Percentiles rank a stretch among this genome's conserved stretches.
These are phyloP conservation scores for Cladophialophora bantiana DNA, from an alignment of 2,329 filamentous ascomycete species.

Conservation along the genomic window DNA sequence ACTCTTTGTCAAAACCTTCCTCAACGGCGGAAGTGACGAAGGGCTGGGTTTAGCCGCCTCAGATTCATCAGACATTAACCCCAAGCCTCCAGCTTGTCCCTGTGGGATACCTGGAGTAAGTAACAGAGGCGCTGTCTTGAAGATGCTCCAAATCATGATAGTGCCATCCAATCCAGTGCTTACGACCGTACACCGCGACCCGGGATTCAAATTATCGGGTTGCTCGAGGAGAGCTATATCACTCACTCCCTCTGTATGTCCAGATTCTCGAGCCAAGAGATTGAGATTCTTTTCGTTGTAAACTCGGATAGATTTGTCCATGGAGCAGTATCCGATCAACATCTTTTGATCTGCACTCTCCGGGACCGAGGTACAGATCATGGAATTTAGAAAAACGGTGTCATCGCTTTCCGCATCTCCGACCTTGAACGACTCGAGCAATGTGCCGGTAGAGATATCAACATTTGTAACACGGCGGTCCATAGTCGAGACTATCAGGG, in stretches of 20 bases:
- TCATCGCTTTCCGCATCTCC: slow-evolving; percentile 81
- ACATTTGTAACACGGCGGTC: slow-evolving; percentile 67
- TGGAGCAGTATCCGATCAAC: slow-evolving; percentile 87
- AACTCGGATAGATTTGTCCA: slow-evolving; percentile 91
- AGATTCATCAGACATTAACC: slow-evolving; percentile 44
- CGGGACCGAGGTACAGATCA: slow-evolving; percentile 66
- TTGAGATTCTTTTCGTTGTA: slow-evolving; percentile 80
- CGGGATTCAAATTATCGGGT: slow-evolving; percentile 58
- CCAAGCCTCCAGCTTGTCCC: slow-evolving; percentile 41
- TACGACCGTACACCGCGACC: slow-evolving; percentile 60
- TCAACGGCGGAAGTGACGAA: slow-evolving; percentile 73
- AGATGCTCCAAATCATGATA: slow-evolving; percentile 76
- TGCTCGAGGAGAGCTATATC: slow-evolving; percentile 75
- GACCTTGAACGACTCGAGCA: slow-evolving; percentile 78
- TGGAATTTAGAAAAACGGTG: slow-evolving; percentile 79
- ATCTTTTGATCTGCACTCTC: slow-evolving; percentile 56
- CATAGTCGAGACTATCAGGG: slow-evolving; percentile 66
- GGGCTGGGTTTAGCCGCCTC: slow-evolving; percentile 57
- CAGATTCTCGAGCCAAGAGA: slow-evolving; percentile 88
- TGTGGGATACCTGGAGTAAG: slow-evolving; percentile 44
- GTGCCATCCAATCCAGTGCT: slow-evolving; percentile 81
- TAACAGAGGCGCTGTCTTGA: slow-evolving; percentile 44
- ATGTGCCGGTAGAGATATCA: slow-evolving; percentile 71
- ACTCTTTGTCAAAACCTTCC: slow-evolving; percentile 84
- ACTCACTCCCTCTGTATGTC: slow-evolving; percentile 92